A percentile compares a stretch with the other conserved stretches of the same genome.
These are phyloP conservation scores for Tetrahymena malaccensis DNA, from an alignment of 73 alveolate genomes.

Conservation along the genomic window DNA sequence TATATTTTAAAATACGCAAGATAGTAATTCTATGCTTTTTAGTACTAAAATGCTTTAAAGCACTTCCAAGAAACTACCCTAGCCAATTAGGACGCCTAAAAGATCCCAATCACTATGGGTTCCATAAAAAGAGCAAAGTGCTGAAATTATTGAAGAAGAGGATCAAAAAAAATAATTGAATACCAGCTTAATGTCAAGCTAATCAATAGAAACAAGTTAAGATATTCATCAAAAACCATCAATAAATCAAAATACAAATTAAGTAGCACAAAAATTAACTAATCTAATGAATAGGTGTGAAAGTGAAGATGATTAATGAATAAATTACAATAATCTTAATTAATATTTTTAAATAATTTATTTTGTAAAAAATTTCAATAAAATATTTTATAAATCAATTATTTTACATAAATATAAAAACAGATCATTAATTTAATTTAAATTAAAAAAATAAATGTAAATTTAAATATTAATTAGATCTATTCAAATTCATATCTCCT, in stretches of 20 bases:
- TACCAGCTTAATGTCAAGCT: neutral
- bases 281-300: neutral
- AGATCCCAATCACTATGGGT: neutral
- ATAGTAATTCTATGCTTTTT: neutral
- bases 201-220: neutral
- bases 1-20: neutral
- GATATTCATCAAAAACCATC: neutral
- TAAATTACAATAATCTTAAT: too few relatives aligned
- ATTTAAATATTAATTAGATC: too few relatives aligned
- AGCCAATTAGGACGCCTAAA: neutral
- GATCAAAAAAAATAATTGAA: neutral
- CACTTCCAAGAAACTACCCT: neutral
- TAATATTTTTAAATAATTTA: too few relatives aligned
- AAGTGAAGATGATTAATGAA: neutral
- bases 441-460: too few relatives aligned
- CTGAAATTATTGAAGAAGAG: neutral
- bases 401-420: too few relatives aligned
- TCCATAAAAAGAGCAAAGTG: neutral
- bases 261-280: neutral
- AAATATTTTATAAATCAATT: too few relatives aligned
- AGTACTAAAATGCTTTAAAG: neutral
- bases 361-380: too few relatives aligned
- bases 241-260: neutral
- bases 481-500: too few relatives aligned
- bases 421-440: too few relatives aligned